A percentile compares a stretch with the other conserved stretches of the same genome.
These are phyloP conservation scores for Xylogone sp. DNA, from an alignment of 2,329 filamentous ascomycete species.

Conservation along the genomic window DNA sequence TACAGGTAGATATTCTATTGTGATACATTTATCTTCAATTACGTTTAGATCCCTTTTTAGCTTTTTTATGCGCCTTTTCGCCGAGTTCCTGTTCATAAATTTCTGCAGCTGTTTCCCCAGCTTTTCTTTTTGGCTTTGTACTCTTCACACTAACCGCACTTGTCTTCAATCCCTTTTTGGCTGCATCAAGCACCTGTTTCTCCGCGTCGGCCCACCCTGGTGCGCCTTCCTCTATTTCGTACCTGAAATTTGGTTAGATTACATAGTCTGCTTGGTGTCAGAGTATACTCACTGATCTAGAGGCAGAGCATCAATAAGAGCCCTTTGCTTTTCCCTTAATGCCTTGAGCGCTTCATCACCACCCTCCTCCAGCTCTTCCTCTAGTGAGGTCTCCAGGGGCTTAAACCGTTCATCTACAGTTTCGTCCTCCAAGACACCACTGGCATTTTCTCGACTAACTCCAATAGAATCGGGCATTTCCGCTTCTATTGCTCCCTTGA, in stretches of 20 bases:
- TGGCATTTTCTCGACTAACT: constrained; percentile 55
- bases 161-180: constrained; percentile 52
- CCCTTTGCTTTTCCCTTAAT: constrained; percentile 75
- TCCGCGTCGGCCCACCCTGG: constrained; percentile 68
- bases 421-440: constrained; percentile 67
- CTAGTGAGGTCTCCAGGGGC: constrained; percentile 66
- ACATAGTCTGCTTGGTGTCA: constrained; percentile 3
- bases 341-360: constrained; percentile 71
- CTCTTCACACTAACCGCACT: constrained; percentile 78
- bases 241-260: constrained; percentile 39
- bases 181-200: constrained; percentile 62
- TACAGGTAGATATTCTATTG: not conserved
- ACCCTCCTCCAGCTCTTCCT: constrained; percentile 81
- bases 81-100: constrained; percentile 59
- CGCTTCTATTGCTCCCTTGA: constrained; percentile 69
- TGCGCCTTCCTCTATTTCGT: constrained; percentile 60
- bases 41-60: constrained; percentile 41
- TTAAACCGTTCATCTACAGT: constrained; percentile 61
- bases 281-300: constrained; percentile 68
- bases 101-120: constrained; percentile 51
- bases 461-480: constrained; percentile 60
- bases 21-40: not conserved
- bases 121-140: constrained; percentile 74
- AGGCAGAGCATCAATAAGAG: constrained; percentile 85
- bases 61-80: constrained; percentile 48